These are phyloP conservation scores for Wickerhamiella brachini DNA, from an alignment of 805 yeast genomes.

Conservation along the genomic window DNA sequence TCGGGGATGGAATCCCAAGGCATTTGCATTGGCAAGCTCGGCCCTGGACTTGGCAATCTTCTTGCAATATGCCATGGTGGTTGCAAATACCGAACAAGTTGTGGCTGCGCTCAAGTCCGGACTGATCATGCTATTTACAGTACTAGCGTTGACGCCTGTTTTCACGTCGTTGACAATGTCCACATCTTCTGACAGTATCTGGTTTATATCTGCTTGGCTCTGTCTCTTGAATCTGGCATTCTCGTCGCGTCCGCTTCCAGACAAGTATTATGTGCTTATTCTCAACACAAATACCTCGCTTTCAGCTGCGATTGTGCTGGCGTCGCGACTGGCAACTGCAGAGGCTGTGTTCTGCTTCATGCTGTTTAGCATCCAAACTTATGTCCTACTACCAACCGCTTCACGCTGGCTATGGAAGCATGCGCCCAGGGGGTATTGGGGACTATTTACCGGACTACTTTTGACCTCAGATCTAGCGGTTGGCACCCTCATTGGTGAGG, in stretches of 20 bases:
- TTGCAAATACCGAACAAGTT: constrained; percentile 4
- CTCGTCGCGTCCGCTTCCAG: constrained; percentile 51
- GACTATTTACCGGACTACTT: constrained; percentile 16
- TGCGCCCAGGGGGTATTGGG: constrained; percentile 18
- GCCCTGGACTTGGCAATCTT: constrained; percentile 21
- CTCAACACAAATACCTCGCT: constrained; percentile 71
- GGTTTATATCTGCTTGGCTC: constrained; percentile 81
- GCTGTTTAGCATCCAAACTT: constrained; percentile 53
- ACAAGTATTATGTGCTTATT: constrained; percentile 29
- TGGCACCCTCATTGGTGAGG: constrained; percentile 22
- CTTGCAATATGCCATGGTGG: constrained; percentile 15
- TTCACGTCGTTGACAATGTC: constrained; percentile 76
- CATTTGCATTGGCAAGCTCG: constrained; percentile 18
- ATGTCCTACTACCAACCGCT: constrained; percentile 60
- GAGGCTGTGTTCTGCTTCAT: constrained; percentile 74
- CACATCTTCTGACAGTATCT: constrained; percentile 85
- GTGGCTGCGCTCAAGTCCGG: constrained; percentile 44
- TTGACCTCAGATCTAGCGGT: constrained; percentile 13
- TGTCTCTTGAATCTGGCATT: constrained; percentile 52
- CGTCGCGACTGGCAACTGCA: constrained; percentile 70
- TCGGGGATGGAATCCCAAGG: constrained; percentile 20
- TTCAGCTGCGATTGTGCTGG: constrained; percentile 76
- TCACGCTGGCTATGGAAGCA: constrained; percentile 42
- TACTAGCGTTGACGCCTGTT: constrained; percentile 77
- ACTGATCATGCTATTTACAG: constrained; percentile 49